Conservation (phyloP, 768 basidiomycete species). For the Botryobasidium botryosum region DNA sequence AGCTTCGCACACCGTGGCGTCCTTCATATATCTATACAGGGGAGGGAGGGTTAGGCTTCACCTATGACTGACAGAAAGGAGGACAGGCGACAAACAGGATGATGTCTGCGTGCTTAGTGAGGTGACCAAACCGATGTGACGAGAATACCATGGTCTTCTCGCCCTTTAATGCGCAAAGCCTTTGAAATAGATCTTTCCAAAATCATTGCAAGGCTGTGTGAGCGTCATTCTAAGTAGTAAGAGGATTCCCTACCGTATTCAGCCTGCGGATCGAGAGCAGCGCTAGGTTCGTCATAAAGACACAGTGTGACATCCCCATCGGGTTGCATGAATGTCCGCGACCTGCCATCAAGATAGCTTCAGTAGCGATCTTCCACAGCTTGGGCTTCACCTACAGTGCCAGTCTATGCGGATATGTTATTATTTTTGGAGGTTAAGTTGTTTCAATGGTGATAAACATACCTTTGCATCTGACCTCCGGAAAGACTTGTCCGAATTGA, state of each 20-base stretch:
- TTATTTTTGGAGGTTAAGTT: neutral
- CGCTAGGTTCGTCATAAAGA: slow-evolving; percentile 41
- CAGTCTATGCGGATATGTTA: neutral
- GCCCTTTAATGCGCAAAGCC: slow-evolving; percentile 7
- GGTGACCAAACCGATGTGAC: slow-evolving; percentile 11
- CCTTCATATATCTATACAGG: neutral
- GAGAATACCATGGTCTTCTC: slow-evolving; percentile 11
- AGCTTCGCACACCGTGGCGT: neutral
- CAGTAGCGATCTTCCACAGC: too few species aligned
- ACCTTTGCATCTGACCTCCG: neutral
- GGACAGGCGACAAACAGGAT: slow-evolving; percentile 2
- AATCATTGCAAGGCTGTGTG: neutral
- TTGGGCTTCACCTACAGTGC: too few species aligned
- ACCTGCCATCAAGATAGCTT: slow-evolving; percentile 9
- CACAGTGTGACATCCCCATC: slow-evolving; percentile 29
- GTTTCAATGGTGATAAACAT: too few species aligned
- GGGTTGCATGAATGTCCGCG: slow-evolving; percentile 26
- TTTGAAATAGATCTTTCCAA: slow-evolving; percentile 7
- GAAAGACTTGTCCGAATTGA: neutral
- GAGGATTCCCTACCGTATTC: slow-evolving; percentile 20
- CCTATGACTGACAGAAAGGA: too few species aligned
- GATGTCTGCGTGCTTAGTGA: slow-evolving; percentile 12
- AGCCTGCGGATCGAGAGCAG: slow-evolving; percentile 36
- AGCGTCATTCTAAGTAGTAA: neutral
- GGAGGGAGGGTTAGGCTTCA: neutral